Base-by-base conservation (phyloP, 2,329 filamentous ascomycete species). In the Annulohypoxylon truncatum region DNA sequence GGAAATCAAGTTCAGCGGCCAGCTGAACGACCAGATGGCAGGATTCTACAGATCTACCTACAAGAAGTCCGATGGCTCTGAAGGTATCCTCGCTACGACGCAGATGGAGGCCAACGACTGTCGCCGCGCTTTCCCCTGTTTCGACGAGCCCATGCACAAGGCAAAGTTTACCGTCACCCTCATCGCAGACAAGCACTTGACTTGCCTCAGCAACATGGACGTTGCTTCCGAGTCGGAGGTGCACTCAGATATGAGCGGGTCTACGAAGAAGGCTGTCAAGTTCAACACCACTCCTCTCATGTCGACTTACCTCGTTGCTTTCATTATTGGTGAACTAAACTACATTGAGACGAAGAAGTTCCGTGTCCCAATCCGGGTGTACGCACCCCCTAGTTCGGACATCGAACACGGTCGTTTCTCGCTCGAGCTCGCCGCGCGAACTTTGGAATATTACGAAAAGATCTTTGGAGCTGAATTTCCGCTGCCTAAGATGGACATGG, bases 31-130 rank as follows among this genome's bases (percentile, higher is more conserved):
- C 79, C 94, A 94, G 82, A 97, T 98, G 93, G 94, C 94, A 51
- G 95, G 95, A 50, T 98, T 98, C 86, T 98, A 98, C 82, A 89
- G 95, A 63, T 97, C 94, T 1, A 96, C 93, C 5, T 98, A 95
- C 85, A 96, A 96, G 84, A 90, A 89, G 66, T 81, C 87, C 51
- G 89, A 96, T 75, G 95, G 95, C 38, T 88, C 88, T 65, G 89
- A 90, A 63, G 92, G 92, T 71, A 91, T 94, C 77, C 85, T 98
- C 76, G 95, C 94, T 26, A 95, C 94, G 24, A 93, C 93, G 15
- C 95, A 98, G 84, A 97, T 98, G 92, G 95, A 98, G 83, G 91
- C 95, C 38, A 97, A 95, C 12, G 95, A 98, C 82, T 94, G 93
- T 67, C 89, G 95, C 74, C 87, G 94, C 73, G 94, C 95, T 5